Evolutionary conservation across 169 alveolate genomes (phyloP).

Genomic region (Plasmodium knowlesi): DNA sequence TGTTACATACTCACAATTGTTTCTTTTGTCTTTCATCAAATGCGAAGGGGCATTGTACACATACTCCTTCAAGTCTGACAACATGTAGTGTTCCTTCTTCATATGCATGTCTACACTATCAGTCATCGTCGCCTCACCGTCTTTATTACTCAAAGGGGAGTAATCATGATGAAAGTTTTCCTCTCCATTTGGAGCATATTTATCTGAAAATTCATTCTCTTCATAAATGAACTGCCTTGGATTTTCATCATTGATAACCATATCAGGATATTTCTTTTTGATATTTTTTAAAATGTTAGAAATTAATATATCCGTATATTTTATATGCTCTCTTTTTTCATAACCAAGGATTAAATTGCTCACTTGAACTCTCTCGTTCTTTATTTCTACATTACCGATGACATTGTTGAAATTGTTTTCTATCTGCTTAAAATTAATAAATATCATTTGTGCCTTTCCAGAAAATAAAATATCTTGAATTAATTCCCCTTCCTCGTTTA

Average conservation of each 20-base stretch:
- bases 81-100: constrained; percentile 23
- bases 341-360: constrained; percentile 61
- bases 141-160: not conserved
- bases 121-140: not conserved
- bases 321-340: constrained; percentile 64
- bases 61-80: constrained; percentile 48
- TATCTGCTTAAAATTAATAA: constrained; percentile 66
- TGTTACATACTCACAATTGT: constrained; percentile 68
- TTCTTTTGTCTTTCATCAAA: constrained; percentile 51
- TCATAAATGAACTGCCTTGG: constrained; percentile 55
- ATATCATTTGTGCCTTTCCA: constrained; percentile 73
- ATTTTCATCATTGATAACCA: constrained; percentile 66
- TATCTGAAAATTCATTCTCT: constrained; percentile 9
- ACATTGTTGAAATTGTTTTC: constrained; percentile 61
- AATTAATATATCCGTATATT: constrained; percentile 62
- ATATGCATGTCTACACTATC: constrained; percentile 8
- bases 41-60: constrained; percentile 62
- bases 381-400: constrained; percentile 54
- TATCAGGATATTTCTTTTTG: constrained; percentile 68
- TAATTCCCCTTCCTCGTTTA: constrained; percentile 69
- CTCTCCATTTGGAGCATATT: not conserved
- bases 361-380: constrained; percentile 56
- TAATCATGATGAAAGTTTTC: not conserved
- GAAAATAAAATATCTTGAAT: constrained; percentile 60
- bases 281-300: constrained; percentile 69